These are phyloP conservation scores for Diaporthe vexans DNA, from an alignment of 2,329 filamentous ascomycete species.

Conservation along the genomic window DNA sequence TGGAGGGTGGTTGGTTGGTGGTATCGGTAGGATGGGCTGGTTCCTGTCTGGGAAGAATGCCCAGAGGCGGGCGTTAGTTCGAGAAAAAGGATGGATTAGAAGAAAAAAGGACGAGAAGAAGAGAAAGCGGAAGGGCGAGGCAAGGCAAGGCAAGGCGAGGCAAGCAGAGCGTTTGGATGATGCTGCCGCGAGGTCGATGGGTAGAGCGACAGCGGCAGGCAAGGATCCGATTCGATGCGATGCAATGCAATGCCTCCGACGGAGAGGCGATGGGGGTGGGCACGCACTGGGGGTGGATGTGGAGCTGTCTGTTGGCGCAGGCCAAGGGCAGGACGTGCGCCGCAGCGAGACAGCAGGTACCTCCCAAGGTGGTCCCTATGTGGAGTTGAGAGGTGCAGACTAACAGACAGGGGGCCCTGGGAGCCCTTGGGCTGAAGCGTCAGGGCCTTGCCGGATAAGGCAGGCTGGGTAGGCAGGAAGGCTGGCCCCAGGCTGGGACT, in stretches of 20 bases:
- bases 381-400: conserved; percentile 28
- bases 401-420: conserved; percentile 39
- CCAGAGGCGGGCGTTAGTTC: conserved; percentile 45
- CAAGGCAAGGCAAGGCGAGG: conserved; percentile 9
- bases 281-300: conserved; percentile 38
- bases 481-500: neutral
- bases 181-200: conserved; percentile 38
- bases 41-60: conserved; percentile 41
- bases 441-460: conserved; percentile 37
- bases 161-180: conserved; percentile 34
- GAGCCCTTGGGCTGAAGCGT: conserved; percentile 31
- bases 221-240: conserved; percentile 40
- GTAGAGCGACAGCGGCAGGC: conserved; percentile 38
- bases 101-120: conserved; percentile 1
- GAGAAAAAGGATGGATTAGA: conserved; percentile 4
- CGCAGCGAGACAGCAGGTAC: conserved; percentile 33
- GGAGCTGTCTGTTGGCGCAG: conserved; percentile 26
- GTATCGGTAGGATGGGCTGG: conserved; percentile 35
- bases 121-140: neutral
- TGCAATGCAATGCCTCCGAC: conserved; percentile 34
- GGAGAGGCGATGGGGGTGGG: conserved; percentile 38
- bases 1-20: conserved; percentile 40
- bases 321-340: conserved; percentile 28
- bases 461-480: conserved; percentile 20
- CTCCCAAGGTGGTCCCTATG: conserved; percentile 21